phyloP scores from a whole-genome alignment of 2,329 filamentous ascomycete species.

The Cladosporium sp. region DNA sequence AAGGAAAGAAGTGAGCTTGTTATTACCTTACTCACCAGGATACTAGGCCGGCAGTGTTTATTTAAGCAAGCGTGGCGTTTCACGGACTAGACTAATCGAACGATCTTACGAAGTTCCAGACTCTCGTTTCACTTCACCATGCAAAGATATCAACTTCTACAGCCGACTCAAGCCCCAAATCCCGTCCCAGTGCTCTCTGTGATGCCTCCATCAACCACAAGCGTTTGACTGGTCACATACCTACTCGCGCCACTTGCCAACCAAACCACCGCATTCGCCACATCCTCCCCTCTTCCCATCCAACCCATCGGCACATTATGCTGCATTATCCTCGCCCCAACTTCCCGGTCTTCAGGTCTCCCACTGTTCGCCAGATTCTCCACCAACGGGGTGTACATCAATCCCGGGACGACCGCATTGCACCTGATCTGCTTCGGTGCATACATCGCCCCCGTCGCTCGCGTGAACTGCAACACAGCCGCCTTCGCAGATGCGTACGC shows the following conservation, averaged over 20 bases:
- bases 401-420: conserved; percentile 53
- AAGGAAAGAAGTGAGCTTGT: conserved; percentile 9
- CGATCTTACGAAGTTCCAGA: neutral
- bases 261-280: conserved; percentile 54
- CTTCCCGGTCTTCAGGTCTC: conserved; percentile 43
- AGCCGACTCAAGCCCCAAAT: too few relatives aligned
- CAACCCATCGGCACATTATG: conserved; percentile 55
- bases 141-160: too few relatives aligned
- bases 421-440: conserved; percentile 44
- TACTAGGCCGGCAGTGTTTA: neutral
- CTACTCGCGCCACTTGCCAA: conserved; percentile 55
- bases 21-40: too few relatives aligned
- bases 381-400: conserved; percentile 55
- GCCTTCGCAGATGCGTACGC: conserved; percentile 69
- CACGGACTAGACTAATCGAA: neutral
- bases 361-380: conserved; percentile 44
- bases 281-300: conserved; percentile 59
- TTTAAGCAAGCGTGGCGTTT: conserved; percentile 2
- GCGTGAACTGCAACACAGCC: conserved; percentile 70
- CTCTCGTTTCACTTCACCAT: too few relatives aligned
- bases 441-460: conserved; percentile 66
- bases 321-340: conserved; percentile 50
- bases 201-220: conserved; percentile 34
- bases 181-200: conserved; percentile 10
- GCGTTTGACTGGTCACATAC: conserved; percentile 57